Evolutionary conservation across 1,284 basidiomycete species (phyloP), one percentile per base, ranked within the genome.

Genomic region (Ceratobasidium sp.): DNA sequence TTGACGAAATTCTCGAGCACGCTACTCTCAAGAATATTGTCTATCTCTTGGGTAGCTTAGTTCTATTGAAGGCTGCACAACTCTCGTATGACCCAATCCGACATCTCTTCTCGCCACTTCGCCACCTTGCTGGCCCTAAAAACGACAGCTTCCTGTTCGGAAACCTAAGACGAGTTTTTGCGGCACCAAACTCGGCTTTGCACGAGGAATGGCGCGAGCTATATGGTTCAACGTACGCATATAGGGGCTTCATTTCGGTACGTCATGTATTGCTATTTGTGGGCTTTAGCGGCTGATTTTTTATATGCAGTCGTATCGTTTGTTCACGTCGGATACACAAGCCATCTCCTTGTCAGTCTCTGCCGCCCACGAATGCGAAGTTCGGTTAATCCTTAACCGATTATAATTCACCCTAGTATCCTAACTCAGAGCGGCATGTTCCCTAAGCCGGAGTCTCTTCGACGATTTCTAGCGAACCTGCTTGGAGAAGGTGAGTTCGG

Each of bases 141-240:
- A 87, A 80, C 76, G 79, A 83, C 0, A 88, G 87, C 80, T 85
- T 85, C 77, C 78, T 92, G 22, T 90, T 83, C 78, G 91, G 91
- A 0, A 88, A 89, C 79, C 56, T 89, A 71, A 83, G 81, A 65
- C 85, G 88, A 7, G 84, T 90, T 2, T 82, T 81, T 65, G 81
- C 84, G 1, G 83, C 82, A 17, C 82, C 81, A 8, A 86, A 88
- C 76, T 70, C 85, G 1, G 83, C 83, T 0, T 78, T 87, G 34
- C 85, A 88, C 34, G 87, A 90, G 68, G 80, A 86, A 80, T 93
- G 91, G 91, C 81, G 85, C 0, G 80, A 84, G 54, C 79, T 89
- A 77, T 90, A 90, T 78, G 91, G 91, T 0, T 77, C 76, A 32
- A 78, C 79, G 2, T 62, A 80, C 51, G 61, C 64, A n/a, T 78